Evolutionary conservation across 305 asterid species (phyloP).

Genomic region (Solanum hybrid): DNA sequence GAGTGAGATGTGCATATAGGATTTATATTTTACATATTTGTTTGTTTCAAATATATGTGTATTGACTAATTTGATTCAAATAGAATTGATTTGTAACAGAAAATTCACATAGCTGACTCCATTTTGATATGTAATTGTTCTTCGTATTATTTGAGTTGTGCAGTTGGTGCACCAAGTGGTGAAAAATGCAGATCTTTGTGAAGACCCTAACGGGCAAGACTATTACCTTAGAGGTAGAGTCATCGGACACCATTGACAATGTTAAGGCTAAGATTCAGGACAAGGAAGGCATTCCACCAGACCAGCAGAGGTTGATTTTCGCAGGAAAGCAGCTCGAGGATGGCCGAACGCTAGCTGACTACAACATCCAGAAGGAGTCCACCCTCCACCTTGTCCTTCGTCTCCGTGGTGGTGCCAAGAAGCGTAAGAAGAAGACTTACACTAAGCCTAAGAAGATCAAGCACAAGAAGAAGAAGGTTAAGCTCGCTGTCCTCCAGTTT

Average conservation of each 20-base stretch:
- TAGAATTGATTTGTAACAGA: background rate
- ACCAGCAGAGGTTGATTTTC: background rate
- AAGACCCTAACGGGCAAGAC: slow-evolving; percentile 1
- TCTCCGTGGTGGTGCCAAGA: slow-evolving; percentile 3
- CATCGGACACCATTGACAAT: background rate
- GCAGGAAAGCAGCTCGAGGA: background rate
- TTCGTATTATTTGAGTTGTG: background rate
- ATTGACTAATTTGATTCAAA: background rate
- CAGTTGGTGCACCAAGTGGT: background rate
- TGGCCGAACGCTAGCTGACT: background rate
- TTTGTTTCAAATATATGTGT: background rate
- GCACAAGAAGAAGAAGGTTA: background rate
- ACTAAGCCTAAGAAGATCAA: slow-evolving; percentile 1
- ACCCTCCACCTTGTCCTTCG: background rate
- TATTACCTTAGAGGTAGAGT: background rate
- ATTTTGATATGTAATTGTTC: background rate
- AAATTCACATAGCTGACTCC: background rate
- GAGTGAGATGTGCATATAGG: background rate
- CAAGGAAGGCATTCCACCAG: background rate
- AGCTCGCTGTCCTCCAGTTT: background rate
- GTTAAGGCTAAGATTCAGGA: background rate
- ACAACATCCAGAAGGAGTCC: background rate
- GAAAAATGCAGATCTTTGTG: slow-evolving; percentile 1
- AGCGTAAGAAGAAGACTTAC: slow-evolving; percentile 1
- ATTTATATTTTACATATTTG: background rate